Conservation (phyloP, 495 filamentous ascomycete species). For the Clohesyomyces aquaticus region DNA sequence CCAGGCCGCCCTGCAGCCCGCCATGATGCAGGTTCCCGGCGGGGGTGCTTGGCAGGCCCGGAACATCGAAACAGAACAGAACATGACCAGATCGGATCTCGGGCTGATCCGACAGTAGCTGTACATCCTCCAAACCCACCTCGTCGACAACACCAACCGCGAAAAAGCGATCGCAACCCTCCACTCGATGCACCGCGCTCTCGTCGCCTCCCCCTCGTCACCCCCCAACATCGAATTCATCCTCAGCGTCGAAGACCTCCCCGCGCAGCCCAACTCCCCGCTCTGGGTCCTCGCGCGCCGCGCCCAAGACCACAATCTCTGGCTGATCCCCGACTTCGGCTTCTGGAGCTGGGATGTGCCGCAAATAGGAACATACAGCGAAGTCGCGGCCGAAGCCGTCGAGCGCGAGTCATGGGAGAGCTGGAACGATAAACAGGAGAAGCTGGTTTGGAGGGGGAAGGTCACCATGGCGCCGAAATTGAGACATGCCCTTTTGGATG, state of each 20-base stretch:
- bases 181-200: conserved; percentile 51
- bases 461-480: conserved; percentile 44
- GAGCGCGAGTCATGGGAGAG: conserved; percentile 20
- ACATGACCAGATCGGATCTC: no score
- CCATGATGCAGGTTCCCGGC: background rate
- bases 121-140: conserved; percentile 39
- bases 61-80: no score
- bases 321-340: conserved; percentile 80
- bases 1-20: conserved; percentile 2
- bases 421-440: conserved; percentile 61
- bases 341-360: conserved; percentile 75
- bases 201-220: conserved; percentile 56
- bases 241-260: conserved; percentile 58
- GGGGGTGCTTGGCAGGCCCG: background rate
- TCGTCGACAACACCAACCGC: conserved; percentile 47
- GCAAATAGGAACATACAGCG: conserved; percentile 61
- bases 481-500: conserved; percentile 54
- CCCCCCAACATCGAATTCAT: conserved; percentile 68
- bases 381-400: conserved; percentile 55
- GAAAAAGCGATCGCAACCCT: conserved; percentile 53
- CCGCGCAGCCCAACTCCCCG: conserved; percentile 46
- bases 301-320: conserved; percentile 53
- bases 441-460: conserved; percentile 71
- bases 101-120: no score
- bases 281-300: conserved; percentile 59